Conservation (phyloP, 257 asterid genomes). For the Fraxinus cuspidata region DNA sequence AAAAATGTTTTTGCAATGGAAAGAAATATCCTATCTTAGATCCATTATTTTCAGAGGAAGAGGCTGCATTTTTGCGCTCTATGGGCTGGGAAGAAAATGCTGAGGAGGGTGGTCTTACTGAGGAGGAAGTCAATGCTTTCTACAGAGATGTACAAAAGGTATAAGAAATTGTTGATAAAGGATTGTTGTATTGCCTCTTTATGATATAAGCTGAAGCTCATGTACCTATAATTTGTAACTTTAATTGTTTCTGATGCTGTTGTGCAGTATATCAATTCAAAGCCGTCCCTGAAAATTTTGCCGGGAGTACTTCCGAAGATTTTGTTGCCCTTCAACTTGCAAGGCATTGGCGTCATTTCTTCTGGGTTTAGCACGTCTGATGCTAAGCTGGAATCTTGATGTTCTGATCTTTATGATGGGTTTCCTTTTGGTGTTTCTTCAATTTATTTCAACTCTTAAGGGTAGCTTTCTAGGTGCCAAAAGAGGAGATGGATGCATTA, state of each 20-base stretch:
- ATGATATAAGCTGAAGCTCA: not conserved
- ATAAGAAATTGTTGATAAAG: not conserved
- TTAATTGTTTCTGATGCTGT: slow-evolving; percentile 4
- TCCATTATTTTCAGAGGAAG: slow-evolving; percentile 70
- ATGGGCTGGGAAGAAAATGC: slow-evolving; percentile 95
- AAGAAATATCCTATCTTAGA: slow-evolving; percentile 38
- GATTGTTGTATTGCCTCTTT: not conserved
- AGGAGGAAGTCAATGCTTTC: slow-evolving; percentile 87
- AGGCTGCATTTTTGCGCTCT: slow-evolving; percentile 80
- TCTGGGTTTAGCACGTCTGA: slow-evolving; percentile 57
- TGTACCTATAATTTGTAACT: not conserved
- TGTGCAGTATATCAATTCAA: slow-evolving; percentile 65
- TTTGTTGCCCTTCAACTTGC: slow-evolving; percentile 43
- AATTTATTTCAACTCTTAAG: not conserved
- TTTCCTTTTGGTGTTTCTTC: slow-evolving; percentile 21
- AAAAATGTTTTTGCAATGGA: slow-evolving; percentile 42
- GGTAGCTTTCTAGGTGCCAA: slow-evolving; percentile 1
- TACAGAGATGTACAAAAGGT: slow-evolving; percentile 62
- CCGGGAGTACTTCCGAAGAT: slow-evolving; percentile 50
- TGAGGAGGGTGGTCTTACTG: slow-evolving; percentile 87
- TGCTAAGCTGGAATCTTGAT: slow-evolving; percentile 62
- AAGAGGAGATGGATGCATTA: slow-evolving; percentile 24
- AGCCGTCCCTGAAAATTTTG: slow-evolving; percentile 51
- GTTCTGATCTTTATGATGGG: slow-evolving; percentile 24
- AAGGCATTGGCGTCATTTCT: slow-evolving; percentile 43